Evolutionary conservation across 495 filamentous ascomycete species (phyloP), one percentile per base, ranked within the genome.

Genomic region (Talaromyces proteolyticus): DNA sequence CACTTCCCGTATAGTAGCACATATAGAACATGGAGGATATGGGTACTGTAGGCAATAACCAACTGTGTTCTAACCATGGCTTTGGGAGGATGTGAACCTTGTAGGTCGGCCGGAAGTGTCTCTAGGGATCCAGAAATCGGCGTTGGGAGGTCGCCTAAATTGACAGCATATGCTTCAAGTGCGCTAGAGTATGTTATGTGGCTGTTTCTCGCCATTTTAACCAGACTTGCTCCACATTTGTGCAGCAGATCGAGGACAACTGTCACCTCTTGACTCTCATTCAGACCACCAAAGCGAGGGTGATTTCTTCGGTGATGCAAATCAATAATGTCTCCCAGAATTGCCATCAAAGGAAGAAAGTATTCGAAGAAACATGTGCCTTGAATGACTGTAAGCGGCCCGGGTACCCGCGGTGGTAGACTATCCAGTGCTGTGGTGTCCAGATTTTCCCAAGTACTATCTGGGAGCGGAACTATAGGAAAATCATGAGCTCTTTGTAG

Each of bases 251-350:
- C 39, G n/a, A 52, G 47, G 20, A 66, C 53, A 3, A 52, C 51
- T 17, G 36, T 46, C 16, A 59, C 8, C 8, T 14, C 14, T 34
- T 8, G 8, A 8, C 2, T 43, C 17, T 63, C 44, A 46, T 60
- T 52, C 20, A 48, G 44, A 2, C 34, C 64, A 20, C 85, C 85
- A 57, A 89, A 84, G 37, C 84, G 76, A 3, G 87, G 87, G 57
- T 89, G 86, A 61, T 88, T 87, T 49, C 80, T 75, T 16, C 84
- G 81, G 58, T 89, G 86, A 57, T 87, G 83, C 39, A 92, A 70
- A 55, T 92, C 87, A 50, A 91, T 87, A 44, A 90, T 86, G 68
- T 90, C 84, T 19, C 88, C 88, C 20, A 92, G 73, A 49, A 92
- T 88, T 18, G 85, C 83, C 82, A 91, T 90, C 50, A 92, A 65